These are phyloP conservation scores for Leucogyrophana mollusca DNA, from an alignment of 768 basidiomycete genomes.

Conservation along the genomic window DNA sequence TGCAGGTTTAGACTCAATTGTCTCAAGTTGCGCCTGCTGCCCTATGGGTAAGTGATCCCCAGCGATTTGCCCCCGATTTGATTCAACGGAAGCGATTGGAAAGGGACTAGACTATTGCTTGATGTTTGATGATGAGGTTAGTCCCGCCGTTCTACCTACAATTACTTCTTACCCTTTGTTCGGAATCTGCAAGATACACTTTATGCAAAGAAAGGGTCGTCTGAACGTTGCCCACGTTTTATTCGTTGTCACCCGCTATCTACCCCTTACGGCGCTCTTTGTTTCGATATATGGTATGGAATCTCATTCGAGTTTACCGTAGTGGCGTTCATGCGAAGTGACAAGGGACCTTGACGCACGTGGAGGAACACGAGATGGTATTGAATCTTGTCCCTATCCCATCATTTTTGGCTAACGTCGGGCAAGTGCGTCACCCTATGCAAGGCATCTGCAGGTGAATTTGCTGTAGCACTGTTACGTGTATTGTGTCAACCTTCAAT, in stretches of 20 bases:
- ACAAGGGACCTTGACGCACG: not conserved
- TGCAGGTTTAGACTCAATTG: no score
- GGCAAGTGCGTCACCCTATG: constrained; percentile 7
- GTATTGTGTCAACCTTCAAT: not conserved
- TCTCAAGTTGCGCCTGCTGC: not conserved
- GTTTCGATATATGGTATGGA: constrained; percentile 7
- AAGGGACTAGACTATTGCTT: constrained; percentile 9
- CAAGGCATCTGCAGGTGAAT: constrained; percentile 9
- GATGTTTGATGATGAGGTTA: constrained; percentile 9
- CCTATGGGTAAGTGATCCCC: not conserved
- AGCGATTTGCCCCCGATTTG: no score
- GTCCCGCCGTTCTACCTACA: no score
- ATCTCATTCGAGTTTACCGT: no score
- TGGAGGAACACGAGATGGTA: not conserved
- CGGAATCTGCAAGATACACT: constrained; percentile 1
- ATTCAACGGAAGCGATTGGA: not conserved
- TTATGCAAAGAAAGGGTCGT: constrained; percentile 1
- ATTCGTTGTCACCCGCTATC: constrained; percentile 11
- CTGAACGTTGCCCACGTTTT: constrained; percentile 4
- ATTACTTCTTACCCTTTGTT: no score
- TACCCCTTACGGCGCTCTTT: constrained; percentile 5
- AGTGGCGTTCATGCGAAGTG: not conserved
- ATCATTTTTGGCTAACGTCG: not conserved
- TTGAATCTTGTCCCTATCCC: not conserved
- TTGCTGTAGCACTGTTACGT: not conserved